Evolutionary conservation across 2,329 filamentous ascomycete genomes (phyloP), one percentile per base, ranked within the genome.

Genomic region (Colletotrichum filicis): DNA sequence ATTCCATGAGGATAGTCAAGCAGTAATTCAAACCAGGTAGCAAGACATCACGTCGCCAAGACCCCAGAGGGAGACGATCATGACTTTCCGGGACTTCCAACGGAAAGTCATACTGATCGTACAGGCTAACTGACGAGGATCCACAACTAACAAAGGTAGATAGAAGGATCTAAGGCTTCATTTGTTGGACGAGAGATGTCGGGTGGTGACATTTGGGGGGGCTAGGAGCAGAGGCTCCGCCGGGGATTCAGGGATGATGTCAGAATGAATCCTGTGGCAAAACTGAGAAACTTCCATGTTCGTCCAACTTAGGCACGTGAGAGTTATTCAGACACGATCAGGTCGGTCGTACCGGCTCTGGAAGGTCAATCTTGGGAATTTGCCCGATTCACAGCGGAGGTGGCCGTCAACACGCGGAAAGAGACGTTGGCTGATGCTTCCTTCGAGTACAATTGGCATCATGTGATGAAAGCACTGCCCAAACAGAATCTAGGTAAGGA

Each of bases 181-280:
- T 55, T 22, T 28, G 66, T 22, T 59, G 66, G 26, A 42, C 55
- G 12, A 14, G 46, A 42, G 16, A 53, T 63, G 8, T 9, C 16
- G 26, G 24, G n/a, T 14, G 28, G 32, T 57, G 32, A 60, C 66
- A 49, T 52, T 24, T 16, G 28, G 66, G 66, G 16, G 19, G 26
- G 5, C n/a, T 35, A 30, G 60, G 60, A 52, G 66, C 28, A 68
- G 35, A 60, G 55, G 26, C 66, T 73, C 66, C 66, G 60, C 37
- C 19, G 37, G 37, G 16, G 16, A 19, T 0, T 35, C 1, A 30
- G 37, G 4, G 5, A 70, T 70, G 70, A 73, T 70, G 70, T 73
- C 70, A 73, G 70, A 37, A 60, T 73, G 70, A 70, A 68, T 24
- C 46, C 56, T 57, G 70, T 73, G 60, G 70, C 70, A 42, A 73